Percentiles rank a stretch among this genome's conserved stretches.
phyloP scores from a whole-genome alignment of 805 yeast species.

The Nakazawaea wyomingensis region DNA sequence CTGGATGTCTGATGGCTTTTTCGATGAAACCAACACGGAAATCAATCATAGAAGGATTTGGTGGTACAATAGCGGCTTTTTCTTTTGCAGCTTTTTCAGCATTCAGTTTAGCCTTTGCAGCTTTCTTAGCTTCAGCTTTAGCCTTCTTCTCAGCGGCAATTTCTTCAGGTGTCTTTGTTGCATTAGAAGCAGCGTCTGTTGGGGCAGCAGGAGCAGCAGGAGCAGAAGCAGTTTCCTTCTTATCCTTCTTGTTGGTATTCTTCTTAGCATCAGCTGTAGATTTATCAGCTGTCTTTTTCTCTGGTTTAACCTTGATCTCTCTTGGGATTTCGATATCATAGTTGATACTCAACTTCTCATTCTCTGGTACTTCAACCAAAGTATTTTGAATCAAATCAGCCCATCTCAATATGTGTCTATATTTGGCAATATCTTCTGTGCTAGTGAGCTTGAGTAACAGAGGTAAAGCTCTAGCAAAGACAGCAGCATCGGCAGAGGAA shows the following conservation, averaged over 20 bases:
- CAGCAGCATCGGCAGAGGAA: conserved; percentile 63
- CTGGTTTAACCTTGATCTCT: conserved; percentile 22
- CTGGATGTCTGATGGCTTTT: conserved; percentile 95
- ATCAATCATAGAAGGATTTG: conserved; percentile 82
- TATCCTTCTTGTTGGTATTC: conserved; percentile 17
- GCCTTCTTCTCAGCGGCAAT: conserved; percentile 50
- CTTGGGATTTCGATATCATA: conserved; percentile 62
- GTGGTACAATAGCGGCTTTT: conserved; percentile 54
- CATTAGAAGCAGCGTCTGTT: conserved; percentile 18
- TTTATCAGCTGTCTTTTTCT: conserved; percentile 22
- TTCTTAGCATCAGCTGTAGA: conserved; percentile 16
- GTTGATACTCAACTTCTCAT: conserved; percentile 52
- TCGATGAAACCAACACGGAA: conserved; percentile 95
- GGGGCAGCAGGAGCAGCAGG: conserved; percentile 8
- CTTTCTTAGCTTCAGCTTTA: conserved; percentile 40
- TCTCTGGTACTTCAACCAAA: conserved; percentile 47
- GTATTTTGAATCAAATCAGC: conserved; percentile 77
- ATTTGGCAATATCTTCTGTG: conserved; percentile 47
- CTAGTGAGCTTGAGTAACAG: conserved; percentile 51
- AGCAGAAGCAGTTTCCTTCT: conserved; percentile 7
- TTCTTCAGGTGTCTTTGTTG: conserved; percentile 31
- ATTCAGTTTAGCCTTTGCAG: conserved; percentile 53
- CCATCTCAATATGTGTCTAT: conserved; percentile 92
- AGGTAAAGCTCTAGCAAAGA: conserved; percentile 64
- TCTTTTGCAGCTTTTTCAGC: conserved; percentile 47